These are phyloP conservation scores for Aphanocladium album DNA, from an alignment of 2,329 filamentous ascomycete genomes.

Conservation along the genomic window DNA sequence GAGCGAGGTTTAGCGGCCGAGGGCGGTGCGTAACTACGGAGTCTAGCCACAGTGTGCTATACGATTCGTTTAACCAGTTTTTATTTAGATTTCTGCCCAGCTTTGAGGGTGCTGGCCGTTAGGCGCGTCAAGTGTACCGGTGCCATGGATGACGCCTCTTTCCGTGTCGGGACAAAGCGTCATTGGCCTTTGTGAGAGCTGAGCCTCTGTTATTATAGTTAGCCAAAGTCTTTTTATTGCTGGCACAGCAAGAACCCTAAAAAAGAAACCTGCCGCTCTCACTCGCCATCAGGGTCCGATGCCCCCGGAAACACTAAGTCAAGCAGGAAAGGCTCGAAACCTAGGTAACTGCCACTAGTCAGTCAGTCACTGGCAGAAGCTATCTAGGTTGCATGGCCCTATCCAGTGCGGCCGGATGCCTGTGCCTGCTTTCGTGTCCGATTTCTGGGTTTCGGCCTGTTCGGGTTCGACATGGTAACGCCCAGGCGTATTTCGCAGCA, in stretches of 20 bases:
- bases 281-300: not conserved
- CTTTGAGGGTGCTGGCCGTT: not conserved
- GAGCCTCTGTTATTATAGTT: not conserved
- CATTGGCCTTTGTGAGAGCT: not conserved
- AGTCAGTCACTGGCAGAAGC: constrained; percentile 1
- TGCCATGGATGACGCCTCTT: not conserved
- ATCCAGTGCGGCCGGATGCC: not conserved
- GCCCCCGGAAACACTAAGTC: not conserved
- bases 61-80: not conserved
- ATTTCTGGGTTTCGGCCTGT: not conserved
- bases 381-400: not conserved
- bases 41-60: not conserved
- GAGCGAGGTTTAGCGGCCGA: not conserved
- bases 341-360: not conserved
- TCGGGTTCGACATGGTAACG: not conserved
- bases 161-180: constrained; percentile 1
- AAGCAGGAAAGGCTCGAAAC: not conserved
- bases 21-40: not conserved
- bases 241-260: not conserved
- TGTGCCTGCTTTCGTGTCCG: not conserved
- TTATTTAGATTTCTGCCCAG: not conserved
- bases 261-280: not conserved
- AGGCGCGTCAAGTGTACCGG: not conserved
- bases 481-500: not conserved
- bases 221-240: no score